phyloP scores from a whole-genome alignment of 495 filamentous ascomycete species.

The Collariella sp. region DNA sequence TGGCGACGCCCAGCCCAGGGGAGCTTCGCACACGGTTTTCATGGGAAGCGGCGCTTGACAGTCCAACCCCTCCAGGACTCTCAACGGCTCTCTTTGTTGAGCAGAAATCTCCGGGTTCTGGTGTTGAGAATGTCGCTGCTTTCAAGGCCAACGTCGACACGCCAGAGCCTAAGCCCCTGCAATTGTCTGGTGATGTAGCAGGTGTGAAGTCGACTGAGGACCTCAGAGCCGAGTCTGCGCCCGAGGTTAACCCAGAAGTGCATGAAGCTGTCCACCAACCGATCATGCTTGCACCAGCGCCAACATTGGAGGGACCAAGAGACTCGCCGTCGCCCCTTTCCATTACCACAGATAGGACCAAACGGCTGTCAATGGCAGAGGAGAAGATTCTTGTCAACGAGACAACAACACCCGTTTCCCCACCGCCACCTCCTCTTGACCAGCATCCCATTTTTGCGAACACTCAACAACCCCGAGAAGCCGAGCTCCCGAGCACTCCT shows the following conservation, averaged over 20 bases:
- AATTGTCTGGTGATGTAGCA: not conserved
- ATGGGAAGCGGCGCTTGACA: constrained; percentile 35
- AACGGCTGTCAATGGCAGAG: constrained; percentile 32
- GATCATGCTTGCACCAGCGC: constrained; percentile 25
- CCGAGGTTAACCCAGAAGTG: not conserved
- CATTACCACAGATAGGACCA: constrained; percentile 11
- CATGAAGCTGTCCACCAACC: not conserved
- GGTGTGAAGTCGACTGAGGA: not conserved
- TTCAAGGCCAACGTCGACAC: not conserved
- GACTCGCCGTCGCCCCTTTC: constrained; percentile 33
- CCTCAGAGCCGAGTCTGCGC: not conserved
- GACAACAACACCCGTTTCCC: constrained; percentile 22
- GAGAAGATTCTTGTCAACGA: constrained; percentile 33
- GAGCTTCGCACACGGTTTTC: constrained; percentile 39
- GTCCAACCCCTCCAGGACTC: not conserved
- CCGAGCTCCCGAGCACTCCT: not conserved
- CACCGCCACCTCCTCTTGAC: constrained; percentile 27
- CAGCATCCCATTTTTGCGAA: constrained; percentile 32
- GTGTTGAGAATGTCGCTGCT: not conserved
- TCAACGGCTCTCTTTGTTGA: constrained; percentile 1
- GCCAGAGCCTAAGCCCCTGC: not conserved
- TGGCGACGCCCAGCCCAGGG: constrained; percentile 2
- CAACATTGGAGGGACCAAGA: constrained; percentile 12
- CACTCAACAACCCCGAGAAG: not conserved
- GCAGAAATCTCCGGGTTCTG: constrained; percentile 5